A percentile compares a stretch with the other conserved stretches of the same genome.
phyloP scores from a whole-genome alignment of 305 asterid genomes.

The Nicotiana rustica region DNA sequence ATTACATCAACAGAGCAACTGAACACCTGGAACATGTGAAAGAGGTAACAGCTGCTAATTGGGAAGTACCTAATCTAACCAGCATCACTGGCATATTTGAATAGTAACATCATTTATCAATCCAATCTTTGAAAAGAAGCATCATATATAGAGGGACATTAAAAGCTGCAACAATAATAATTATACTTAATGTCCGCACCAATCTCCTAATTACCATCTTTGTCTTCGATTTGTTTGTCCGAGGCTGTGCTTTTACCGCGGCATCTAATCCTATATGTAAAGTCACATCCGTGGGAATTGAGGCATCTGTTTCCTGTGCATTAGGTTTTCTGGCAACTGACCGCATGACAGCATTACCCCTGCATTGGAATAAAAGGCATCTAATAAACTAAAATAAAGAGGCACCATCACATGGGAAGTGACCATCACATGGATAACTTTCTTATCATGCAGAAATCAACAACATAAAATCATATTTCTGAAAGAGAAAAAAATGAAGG shows the following conservation, averaged over 20 bases:
- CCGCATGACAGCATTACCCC: conserved; percentile 86
- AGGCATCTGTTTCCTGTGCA: conserved; percentile 49
- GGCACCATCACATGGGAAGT: not conserved
- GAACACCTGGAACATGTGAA: conserved; percentile 19
- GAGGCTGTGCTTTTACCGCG: conserved; percentile 40
- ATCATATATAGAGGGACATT: conserved; percentile 84
- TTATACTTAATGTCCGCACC: conserved; percentile 56
- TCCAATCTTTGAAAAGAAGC: conserved; percentile 94
- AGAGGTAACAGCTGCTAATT: not conserved
- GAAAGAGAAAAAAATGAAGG: not conserved
- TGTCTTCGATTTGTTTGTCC: conserved; percentile 58
- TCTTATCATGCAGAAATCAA: not conserved
- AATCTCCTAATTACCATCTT: conserved; percentile 67
- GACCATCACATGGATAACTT: not conserved
- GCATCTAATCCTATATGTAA: conserved; percentile 58
- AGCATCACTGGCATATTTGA: conserved; percentile 11
- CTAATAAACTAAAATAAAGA: not conserved
- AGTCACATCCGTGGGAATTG: conserved; percentile 49
- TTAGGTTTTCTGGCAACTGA: conserved; percentile 63
- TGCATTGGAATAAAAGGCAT: conserved; percentile 43
- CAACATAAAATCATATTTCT: not conserved
- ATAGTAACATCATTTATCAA: conserved; percentile 63
- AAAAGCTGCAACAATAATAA: conserved; percentile 66
- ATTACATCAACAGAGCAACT: not conserved
- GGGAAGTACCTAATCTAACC: conserved; percentile 10